These are phyloP conservation scores for Tetrapisispora fleetii DNA, from an alignment of 805 yeast genomes.

Conservation along the genomic window DNA sequence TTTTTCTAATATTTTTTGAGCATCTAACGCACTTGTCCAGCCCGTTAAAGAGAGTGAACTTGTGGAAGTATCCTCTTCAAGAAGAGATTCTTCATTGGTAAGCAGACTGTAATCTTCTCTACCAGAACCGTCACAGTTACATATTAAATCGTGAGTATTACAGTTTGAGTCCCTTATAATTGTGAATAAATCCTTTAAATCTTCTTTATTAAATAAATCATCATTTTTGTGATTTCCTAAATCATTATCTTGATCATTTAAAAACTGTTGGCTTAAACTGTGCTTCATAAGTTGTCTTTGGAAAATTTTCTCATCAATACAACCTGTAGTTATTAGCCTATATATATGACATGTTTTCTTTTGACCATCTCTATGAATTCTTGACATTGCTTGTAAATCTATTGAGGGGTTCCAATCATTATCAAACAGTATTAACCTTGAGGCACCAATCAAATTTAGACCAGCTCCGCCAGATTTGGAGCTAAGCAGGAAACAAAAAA, in stretches of 20 bases:
- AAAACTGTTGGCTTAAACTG: conserved; percentile 66
- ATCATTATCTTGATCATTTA: conserved; percentile 27
- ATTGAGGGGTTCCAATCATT: conserved; percentile 96
- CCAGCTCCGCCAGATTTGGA: conserved; percentile 95
- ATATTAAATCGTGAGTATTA: conserved; percentile 72
- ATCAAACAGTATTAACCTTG: conserved; percentile 73
- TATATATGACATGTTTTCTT: conserved; percentile 67
- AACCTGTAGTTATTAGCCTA: conserved; percentile 76
- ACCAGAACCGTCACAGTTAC: conserved; percentile 44
- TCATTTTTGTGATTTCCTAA: conserved; percentile 37
- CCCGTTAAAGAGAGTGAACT: conserved; percentile 12
- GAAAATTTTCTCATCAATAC: conserved; percentile 87
- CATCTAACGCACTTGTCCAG: conserved; percentile 52
- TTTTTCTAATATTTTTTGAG: conserved; percentile 18
- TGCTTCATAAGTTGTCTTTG: conserved; percentile 84
- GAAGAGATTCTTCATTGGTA: conserved; percentile 2
- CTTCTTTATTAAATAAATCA: conserved; percentile 59
- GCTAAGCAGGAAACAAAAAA: conserved; percentile 65
- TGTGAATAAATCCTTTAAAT: conserved; percentile 66
- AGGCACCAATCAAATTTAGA: conserved; percentile 80
- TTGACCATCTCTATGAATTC: conserved; percentile 94
- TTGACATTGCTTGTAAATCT: conserved; percentile 90
- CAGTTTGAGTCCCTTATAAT: conserved; percentile 40
- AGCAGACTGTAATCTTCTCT: conserved; percentile 32
- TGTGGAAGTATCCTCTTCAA: not conserved